These are phyloP conservation scores for Chenopodium quinoa DNA, from an alignment of 148 eudicot species.

Conservation along the genomic window DNA sequence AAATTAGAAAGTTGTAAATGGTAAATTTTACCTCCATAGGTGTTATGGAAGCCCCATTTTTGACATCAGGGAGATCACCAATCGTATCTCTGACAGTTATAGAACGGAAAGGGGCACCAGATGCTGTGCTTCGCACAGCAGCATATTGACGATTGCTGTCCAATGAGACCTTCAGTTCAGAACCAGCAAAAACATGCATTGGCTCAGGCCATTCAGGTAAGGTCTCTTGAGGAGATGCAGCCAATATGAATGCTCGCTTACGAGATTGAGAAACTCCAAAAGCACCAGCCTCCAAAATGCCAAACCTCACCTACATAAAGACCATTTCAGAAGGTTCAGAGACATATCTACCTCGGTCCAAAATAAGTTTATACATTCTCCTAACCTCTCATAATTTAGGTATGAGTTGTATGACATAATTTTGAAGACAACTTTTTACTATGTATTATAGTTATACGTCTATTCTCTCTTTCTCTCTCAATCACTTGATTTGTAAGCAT, in stretches of 20 bases:
- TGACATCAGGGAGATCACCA: conserved; percentile 85
- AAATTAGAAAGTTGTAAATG: background rate
- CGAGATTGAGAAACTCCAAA: conserved; percentile 93
- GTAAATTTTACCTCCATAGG: conserved; percentile 55
- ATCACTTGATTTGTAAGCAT: too few species aligned
- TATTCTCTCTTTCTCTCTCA: too few species aligned
- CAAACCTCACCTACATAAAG: conserved; percentile 71
- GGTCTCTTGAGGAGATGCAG: conserved; percentile 82
- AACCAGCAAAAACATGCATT: conserved; percentile 92
- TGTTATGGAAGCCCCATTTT: conserved; percentile 69
- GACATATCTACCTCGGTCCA: too few species aligned
- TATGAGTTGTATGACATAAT: too few species aligned
- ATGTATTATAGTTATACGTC: too few species aligned
- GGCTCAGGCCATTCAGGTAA: conserved; percentile 99
- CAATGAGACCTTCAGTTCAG: conserved; percentile 62
- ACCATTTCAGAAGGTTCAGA: too few species aligned
- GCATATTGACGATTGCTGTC: conserved; percentile 54
- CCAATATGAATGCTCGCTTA: conserved; percentile 97
- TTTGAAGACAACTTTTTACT: too few species aligned
- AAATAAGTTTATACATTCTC: too few species aligned
- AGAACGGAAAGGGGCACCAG: conserved; percentile 89
- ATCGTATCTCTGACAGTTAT: conserved; percentile 96
- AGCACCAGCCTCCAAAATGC: conserved; percentile 97
- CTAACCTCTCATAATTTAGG: too few species aligned
- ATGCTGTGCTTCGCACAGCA: conserved; percentile 84